Conservation (phyloP, 148 eudicot genomes). For the Euryodendron excelsum region DNA sequence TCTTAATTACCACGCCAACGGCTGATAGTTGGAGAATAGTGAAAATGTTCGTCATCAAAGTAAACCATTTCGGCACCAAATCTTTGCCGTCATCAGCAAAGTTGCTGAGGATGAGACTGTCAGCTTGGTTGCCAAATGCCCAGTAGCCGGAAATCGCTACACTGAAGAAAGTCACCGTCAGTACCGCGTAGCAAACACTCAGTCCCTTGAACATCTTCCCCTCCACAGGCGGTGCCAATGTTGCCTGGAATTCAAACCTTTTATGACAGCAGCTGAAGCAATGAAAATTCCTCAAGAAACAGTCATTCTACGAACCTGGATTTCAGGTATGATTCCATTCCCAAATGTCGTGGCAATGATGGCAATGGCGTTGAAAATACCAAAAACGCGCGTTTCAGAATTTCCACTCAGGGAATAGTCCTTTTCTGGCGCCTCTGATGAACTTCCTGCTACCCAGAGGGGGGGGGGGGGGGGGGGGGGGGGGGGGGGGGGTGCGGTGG, state of each 20-base stretch:
- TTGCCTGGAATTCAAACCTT: constrained; percentile 70
- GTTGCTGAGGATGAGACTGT: constrained; percentile 50
- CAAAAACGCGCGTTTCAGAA: too few species aligned
- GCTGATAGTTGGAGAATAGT: constrained; percentile 73
- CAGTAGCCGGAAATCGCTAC: constrained; percentile 81
- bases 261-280: too few species aligned
- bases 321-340: too few species aligned
- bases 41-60: constrained; percentile 53
- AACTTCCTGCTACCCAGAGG: too few species aligned
- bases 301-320: too few species aligned
- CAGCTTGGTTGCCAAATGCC: constrained; percentile 74
- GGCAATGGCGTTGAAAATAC: too few species aligned
- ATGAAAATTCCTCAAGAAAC: too few species aligned
- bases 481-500: too few species aligned
- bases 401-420: too few species aligned
- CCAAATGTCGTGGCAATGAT: too few species aligned
- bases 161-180: constrained; percentile 57
- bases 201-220: constrained; percentile 91
- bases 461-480: too few species aligned
- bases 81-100: constrained; percentile 36
- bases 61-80: constrained; percentile 59
- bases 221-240: constrained; percentile 74
- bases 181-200: constrained; percentile 51
- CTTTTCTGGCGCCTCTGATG: too few species aligned
- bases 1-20: constrained; percentile 70